Base-by-base conservation (phyloP, 2,329 filamentous ascomycete species). In the Sordariomycetes sp. region DNA sequence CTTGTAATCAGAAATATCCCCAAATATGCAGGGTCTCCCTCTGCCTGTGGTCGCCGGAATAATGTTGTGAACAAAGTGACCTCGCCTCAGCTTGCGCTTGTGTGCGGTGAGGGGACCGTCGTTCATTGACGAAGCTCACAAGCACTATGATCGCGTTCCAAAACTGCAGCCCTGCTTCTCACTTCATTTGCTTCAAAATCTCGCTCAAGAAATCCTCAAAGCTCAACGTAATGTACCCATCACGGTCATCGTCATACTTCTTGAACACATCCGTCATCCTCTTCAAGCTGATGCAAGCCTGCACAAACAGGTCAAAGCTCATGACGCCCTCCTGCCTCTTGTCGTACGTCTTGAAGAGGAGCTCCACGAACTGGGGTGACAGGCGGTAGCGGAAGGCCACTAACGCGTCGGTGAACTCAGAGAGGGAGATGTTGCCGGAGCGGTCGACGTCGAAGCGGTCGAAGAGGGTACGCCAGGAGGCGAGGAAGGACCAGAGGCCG, bases 231-330 rank as follows among this genome's bases (percentile, higher is more conserved):
- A 88, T 85, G 56, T 88, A 96, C 2, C 92, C 92, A 60, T 96
- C 92, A 27, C 92, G 76, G 58, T 98, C 92, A 50, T 94, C 85
- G 48, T 98, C 92, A 57, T 96, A 98, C 61, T 88, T 90, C 71
- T 98, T 98, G 58, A 98, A 98, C 19, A 94, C 87, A 58, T 98
- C 92, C 39, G 92, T 98, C 90, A 98, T 96, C 47, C 92, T 75
- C 73, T 96, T 95, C 50, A 98, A 68, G 48, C 79, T 87, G 54
- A 98, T 96, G 59, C 92, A 96, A 34, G 86, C 86, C 68, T 98
- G 92, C 40, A 98, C 92, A 51, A 98, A 98, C 33, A 98, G 62
- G 63, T 98, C 92, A 52, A 98, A 98, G 61, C 81, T 85, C 74
- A 87, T 86, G 47, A 72, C 70, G 24, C 80, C 79, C 51, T 76